Percentiles rank a stretch among this genome's conserved stretches.
Evolutionary conservation across 192 early-diverging fungal species (phyloP).

Genomic region (Martensiomyces pterosporus): DNA sequence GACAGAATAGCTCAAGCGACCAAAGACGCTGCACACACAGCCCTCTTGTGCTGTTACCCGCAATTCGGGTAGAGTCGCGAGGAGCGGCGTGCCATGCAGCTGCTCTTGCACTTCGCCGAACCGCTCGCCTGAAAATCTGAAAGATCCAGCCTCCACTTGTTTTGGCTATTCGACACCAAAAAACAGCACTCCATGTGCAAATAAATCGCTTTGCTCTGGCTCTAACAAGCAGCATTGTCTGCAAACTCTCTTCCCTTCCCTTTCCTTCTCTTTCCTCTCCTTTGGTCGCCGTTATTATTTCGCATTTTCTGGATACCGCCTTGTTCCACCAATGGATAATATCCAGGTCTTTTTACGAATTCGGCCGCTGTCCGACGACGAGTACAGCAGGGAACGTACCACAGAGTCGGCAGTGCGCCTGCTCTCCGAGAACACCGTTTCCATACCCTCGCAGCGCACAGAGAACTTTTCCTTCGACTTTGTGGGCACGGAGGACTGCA

Average conservation of each 20-base stretch:
- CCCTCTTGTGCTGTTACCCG: too few species aligned
- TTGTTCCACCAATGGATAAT: slow-evolving; percentile 54
- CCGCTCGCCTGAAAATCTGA: too few species aligned
- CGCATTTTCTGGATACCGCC: neutral
- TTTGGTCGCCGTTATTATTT: slow-evolving; percentile 1
- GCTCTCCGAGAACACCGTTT: slow-evolving; percentile 41
- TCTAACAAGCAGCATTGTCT: too few species aligned
- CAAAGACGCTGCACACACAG: too few species aligned
- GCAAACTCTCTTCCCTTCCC: neutral
- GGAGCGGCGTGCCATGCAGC: too few species aligned
- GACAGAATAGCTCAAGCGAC: too few species aligned
- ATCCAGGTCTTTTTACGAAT: slow-evolving; percentile 59
- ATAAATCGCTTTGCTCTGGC: too few species aligned
- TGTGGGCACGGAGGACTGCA: slow-evolving; percentile 54
- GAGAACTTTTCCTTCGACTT: slow-evolving; percentile 67
- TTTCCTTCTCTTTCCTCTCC: slow-evolving; percentile 5
- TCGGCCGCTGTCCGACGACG: slow-evolving; percentile 50
- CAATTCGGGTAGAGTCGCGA: too few species aligned
- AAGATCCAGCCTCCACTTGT: too few species aligned
- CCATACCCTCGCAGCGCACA: slow-evolving; percentile 50
- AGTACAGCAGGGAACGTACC: slow-evolving; percentile 37
- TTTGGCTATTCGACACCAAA: too few species aligned
- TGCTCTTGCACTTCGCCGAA: too few species aligned
- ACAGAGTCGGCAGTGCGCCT: slow-evolving; percentile 45
- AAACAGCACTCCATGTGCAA: too few species aligned